phyloP scores from a whole-genome alignment of 1,284 basidiomycete genomes.

The Melampsora americana region DNA sequence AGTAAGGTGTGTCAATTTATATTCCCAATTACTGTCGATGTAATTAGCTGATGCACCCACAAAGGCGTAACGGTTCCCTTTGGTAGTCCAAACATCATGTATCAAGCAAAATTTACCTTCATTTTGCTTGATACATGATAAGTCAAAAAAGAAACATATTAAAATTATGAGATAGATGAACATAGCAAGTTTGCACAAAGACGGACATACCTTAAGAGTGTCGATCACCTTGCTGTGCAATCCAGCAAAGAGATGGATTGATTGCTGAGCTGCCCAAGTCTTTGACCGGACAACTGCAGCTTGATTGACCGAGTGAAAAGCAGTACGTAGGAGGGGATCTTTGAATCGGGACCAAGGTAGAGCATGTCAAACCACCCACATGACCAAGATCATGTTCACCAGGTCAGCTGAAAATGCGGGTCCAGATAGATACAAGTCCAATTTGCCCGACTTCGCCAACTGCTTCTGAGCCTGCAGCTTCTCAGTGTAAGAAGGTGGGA shows the following conservation, averaged over 20 bases:
- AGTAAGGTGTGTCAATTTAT: not conserved
- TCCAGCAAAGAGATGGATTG: not conserved
- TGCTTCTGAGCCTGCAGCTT: no score
- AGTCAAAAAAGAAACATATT: no score
- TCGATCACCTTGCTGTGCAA: not conserved
- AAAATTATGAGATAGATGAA: not conserved
- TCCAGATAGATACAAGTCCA: no score
- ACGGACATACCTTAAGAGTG: slow-evolving; percentile 1
- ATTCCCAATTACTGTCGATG: not conserved
- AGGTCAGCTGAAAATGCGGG: no score
- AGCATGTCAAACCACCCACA: slow-evolving; percentile 5
- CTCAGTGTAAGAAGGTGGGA: no score
- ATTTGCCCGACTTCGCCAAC: no score
- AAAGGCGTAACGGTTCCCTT: slow-evolving; percentile 6
- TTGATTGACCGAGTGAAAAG: not conserved
- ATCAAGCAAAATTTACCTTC: slow-evolving; percentile 1
- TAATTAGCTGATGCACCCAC: slow-evolving; percentile 14
- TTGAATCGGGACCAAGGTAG: slow-evolving; percentile 11
- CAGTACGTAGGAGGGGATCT: not conserved
- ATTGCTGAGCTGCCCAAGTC: not conserved
- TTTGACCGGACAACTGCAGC: not conserved
- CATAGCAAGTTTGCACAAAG: no score
- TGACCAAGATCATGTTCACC: not conserved
- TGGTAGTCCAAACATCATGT: slow-evolving; percentile 20
- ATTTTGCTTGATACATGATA: not conserved